Conservation (phyloP, 2,329 filamentous ascomycete species). For the Coniella lustricola region DNA sequence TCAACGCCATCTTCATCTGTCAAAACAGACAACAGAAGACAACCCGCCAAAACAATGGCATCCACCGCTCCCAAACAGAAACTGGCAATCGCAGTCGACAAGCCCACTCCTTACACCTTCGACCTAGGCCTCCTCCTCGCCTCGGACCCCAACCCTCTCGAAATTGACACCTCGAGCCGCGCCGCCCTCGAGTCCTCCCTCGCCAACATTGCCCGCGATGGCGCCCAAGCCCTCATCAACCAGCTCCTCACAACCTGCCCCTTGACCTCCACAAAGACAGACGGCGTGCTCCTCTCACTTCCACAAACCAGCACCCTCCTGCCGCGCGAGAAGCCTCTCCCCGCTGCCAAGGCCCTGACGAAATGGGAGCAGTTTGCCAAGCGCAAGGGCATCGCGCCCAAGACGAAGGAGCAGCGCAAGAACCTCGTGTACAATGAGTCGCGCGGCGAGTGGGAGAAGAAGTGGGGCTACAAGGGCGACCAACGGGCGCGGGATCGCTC, state of each 20-base stretch:
- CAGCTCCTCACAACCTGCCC: conserved; percentile 86
- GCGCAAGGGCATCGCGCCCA: conserved; percentile 94
- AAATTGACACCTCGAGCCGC: conserved; percentile 34
- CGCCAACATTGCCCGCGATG: conserved; percentile 71
- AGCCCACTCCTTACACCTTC: conserved; percentile 86
- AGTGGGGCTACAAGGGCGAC: conserved; percentile 90
- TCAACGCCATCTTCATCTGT: neutral
- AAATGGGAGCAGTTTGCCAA: conserved; percentile 95
- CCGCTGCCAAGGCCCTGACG: conserved; percentile 71
- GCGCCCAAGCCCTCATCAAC: conserved; percentile 87
- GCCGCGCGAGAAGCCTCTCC: conserved; percentile 88
- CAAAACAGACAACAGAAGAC: neutral
- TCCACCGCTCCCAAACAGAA: conserved; percentile 31
- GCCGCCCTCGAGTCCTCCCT: conserved; percentile 59
- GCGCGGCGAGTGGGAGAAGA: conserved; percentile 80
- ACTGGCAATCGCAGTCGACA: conserved; percentile 61
- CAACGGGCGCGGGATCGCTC: conserved; percentile 55
- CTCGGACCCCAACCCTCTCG: conserved; percentile 79
- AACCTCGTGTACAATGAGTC: conserved; percentile 79
- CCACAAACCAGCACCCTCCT: conserved; percentile 63
- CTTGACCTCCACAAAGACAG: conserved; percentile 55
- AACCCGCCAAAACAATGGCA: conserved; percentile 9
- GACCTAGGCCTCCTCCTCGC: conserved; percentile 83
- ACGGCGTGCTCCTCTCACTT: conserved; percentile 71
- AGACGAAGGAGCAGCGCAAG: conserved; percentile 66